Conservation (phyloP, 345 rosid genomes). For the Cardamine resedifolia region DNA sequence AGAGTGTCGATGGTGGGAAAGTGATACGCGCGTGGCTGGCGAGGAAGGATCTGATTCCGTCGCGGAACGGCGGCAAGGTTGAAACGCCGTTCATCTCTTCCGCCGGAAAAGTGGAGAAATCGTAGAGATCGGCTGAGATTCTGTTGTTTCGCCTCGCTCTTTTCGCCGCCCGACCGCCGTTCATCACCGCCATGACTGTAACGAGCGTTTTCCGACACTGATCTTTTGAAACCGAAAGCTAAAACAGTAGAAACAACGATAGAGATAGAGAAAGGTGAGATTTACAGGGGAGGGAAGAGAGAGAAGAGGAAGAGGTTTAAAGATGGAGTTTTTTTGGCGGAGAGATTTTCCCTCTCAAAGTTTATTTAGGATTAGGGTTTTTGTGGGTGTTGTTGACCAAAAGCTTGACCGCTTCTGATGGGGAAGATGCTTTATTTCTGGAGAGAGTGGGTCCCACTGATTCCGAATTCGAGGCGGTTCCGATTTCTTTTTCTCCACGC, state of each 20-base stretch:
- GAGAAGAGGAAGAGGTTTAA: slow-evolving; percentile 6
- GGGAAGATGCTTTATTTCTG: slow-evolving; percentile 11
- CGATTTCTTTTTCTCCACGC: slow-evolving; percentile 27
- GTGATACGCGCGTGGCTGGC: slow-evolving; percentile 48
- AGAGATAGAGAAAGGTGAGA: neutral
- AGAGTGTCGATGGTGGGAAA: slow-evolving; percentile 50
- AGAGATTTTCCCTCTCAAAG: slow-evolving; percentile 39
- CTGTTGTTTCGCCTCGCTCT: slow-evolving; percentile 48
- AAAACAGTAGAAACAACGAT: neutral
- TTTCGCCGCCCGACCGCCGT: slow-evolving; percentile 50
- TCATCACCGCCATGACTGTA: slow-evolving; percentile 36
- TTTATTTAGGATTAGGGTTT: slow-evolving; percentile 28
- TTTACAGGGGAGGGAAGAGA: neutral
- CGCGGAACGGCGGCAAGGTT: slow-evolving; percentile 49
- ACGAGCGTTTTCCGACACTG: neutral
- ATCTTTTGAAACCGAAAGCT: neutral
- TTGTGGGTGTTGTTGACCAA: slow-evolving; percentile 33
- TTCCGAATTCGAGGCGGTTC: slow-evolving; percentile 30
- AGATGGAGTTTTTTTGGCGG: slow-evolving; percentile 29
- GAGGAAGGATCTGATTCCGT: slow-evolving; percentile 45
- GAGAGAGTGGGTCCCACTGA: slow-evolving; percentile 13
- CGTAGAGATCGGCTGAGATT: slow-evolving; percentile 54
- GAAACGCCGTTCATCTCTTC: neutral
- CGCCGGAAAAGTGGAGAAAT: slow-evolving; percentile 48
- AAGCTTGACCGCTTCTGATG: slow-evolving; percentile 28